A percentile compares a stretch with the other conserved stretches of the same genome.
Evolutionary conservation across 305 asterid species (phyloP).

Genomic region (Nicotiana rustica): DNA sequence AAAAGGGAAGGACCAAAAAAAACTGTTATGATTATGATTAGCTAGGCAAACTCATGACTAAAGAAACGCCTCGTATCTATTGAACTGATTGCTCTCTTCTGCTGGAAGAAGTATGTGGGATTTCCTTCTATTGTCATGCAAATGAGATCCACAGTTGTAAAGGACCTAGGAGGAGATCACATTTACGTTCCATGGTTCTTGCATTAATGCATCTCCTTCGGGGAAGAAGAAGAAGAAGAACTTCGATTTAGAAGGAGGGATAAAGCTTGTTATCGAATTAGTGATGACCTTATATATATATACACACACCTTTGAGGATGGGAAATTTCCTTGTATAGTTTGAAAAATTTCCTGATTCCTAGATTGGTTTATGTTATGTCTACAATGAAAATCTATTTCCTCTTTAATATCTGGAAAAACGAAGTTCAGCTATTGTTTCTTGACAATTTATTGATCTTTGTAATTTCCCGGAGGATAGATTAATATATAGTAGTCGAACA

Average conservation of each 20-base stretch:
- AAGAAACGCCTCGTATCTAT: neutral
- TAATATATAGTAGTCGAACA: neutral
- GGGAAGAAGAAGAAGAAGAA: neutral
- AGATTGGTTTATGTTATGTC: slow-evolving; percentile 34
- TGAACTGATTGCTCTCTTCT: slow-evolving; percentile 30
- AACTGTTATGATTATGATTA: slow-evolving; percentile 41
- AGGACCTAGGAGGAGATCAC: neutral
- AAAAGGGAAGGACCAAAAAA: slow-evolving; percentile 53
- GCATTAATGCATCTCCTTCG: slow-evolving; percentile 9
- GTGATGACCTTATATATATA: slow-evolving; percentile 3
- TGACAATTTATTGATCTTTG: neutral
- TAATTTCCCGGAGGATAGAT: neutral
- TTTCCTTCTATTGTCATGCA: slow-evolving; percentile 29
- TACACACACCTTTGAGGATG: neutral
- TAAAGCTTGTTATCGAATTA: slow-evolving; percentile 29
- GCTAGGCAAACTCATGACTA: slow-evolving; percentile 16
- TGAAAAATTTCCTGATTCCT: slow-evolving; percentile 34
- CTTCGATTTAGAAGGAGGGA: slow-evolving; percentile 18
- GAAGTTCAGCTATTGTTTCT: neutral
- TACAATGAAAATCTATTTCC: slow-evolving; percentile 38
- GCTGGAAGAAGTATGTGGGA: slow-evolving; percentile 21
- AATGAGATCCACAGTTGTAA: slow-evolving; percentile 24
- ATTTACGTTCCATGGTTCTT: neutral
- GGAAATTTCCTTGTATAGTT: slow-evolving; percentile 42
- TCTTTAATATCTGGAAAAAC: slow-evolving; percentile 6